Percentiles rank a stretch among this genome's conserved stretches.
Conservation (phyloP, 2,329 filamentous ascomycete species). For the Fusarium subtropicale region DNA sequence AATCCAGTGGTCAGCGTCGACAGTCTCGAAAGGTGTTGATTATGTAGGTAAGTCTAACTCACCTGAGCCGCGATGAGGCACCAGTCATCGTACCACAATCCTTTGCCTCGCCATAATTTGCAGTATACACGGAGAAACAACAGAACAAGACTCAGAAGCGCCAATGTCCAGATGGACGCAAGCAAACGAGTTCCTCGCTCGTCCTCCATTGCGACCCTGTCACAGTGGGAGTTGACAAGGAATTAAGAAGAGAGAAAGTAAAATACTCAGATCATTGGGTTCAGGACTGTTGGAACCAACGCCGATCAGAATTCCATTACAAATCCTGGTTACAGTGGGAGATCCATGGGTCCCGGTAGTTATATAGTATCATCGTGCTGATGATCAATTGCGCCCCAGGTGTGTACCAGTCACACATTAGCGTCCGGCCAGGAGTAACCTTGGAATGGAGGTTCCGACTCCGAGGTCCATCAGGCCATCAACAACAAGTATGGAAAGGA, state of each 20-base stretch:
- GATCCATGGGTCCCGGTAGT: conserved; percentile 1
- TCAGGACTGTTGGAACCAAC: background rate
- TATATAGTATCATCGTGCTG: conserved; percentile 24
- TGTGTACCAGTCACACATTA: background rate
- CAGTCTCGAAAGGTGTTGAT: background rate
- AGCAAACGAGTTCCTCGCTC: conserved; percentile 48
- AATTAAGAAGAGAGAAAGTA: background rate
- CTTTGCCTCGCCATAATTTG: conserved; percentile 51
- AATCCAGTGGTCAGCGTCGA: background rate
- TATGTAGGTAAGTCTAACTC: conserved; percentile 25
- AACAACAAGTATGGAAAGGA: conserved; percentile 28
- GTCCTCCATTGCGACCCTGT: conserved; percentile 14
- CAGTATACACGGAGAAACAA: conserved; percentile 53
- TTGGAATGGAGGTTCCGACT: background rate
- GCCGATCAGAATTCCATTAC: conserved; percentile 25
- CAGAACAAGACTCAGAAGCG: conserved; percentile 40
- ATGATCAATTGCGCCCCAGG: background rate
- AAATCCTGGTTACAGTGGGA: conserved; percentile 15
- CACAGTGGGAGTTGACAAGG: background rate
- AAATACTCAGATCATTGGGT: conserved; percentile 1
- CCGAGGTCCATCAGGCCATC: conserved; percentile 20
- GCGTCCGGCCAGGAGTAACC: conserved; percentile 3
- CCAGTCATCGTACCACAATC: conserved; percentile 55
- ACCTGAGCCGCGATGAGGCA: conserved; percentile 52
- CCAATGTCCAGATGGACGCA: conserved; percentile 49